A percentile compares a stretch with the other conserved stretches of the same genome.
These are phyloP conservation scores for Crassisporium funariophilum DNA, from an alignment of 768 basidiomycete genomes.

Conservation along the genomic window DNA sequence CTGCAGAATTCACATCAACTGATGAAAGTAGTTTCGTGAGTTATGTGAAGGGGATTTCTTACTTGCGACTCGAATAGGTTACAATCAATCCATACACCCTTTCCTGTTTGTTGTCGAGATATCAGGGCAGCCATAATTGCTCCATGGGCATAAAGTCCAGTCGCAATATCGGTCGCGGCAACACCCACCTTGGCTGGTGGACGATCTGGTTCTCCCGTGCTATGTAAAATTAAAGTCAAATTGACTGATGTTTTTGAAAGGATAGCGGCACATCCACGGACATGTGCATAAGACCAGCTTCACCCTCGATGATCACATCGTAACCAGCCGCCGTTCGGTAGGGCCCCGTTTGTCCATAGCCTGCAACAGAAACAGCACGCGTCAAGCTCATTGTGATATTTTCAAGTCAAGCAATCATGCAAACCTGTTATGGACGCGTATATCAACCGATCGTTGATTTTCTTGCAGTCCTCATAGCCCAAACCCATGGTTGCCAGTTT, in stretches of 20 bases:
- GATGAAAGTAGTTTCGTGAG: constrained; percentile 5
- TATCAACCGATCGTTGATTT: constrained; percentile 78
- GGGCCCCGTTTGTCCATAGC: constrained; percentile 80
- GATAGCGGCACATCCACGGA: constrained; percentile 42
- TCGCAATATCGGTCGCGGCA: constrained; percentile 88
- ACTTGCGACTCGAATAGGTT: constrained; percentile 93
- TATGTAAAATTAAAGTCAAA: constrained; percentile 26
- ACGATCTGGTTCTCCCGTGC: constrained; percentile 87
- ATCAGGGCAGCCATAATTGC: constrained; percentile 90
- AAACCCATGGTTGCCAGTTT: constrained; percentile 86
- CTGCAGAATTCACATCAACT: constrained; percentile 48
- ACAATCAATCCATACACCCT: constrained; percentile 90
- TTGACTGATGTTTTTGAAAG: constrained; percentile 2
- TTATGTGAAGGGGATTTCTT: constrained; percentile 15
- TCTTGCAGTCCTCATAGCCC: constrained; percentile 79
- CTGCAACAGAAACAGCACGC: constrained; percentile 16
- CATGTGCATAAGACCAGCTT: constrained; percentile 96
- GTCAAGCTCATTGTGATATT: background rate
- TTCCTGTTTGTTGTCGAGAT: constrained; percentile 80
- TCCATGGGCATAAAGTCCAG: constrained; percentile 87
- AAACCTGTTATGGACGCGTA: constrained; percentile 89
- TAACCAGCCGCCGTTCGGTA: constrained; percentile 84
- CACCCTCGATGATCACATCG: constrained; percentile 85
- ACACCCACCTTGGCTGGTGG: constrained; percentile 95
- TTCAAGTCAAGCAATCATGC: constrained; percentile 12